These are phyloP conservation scores for Licmophora abbreviata DNA, from an alignment of 108 stramenopile species.

Conservation along the genomic window DNA sequence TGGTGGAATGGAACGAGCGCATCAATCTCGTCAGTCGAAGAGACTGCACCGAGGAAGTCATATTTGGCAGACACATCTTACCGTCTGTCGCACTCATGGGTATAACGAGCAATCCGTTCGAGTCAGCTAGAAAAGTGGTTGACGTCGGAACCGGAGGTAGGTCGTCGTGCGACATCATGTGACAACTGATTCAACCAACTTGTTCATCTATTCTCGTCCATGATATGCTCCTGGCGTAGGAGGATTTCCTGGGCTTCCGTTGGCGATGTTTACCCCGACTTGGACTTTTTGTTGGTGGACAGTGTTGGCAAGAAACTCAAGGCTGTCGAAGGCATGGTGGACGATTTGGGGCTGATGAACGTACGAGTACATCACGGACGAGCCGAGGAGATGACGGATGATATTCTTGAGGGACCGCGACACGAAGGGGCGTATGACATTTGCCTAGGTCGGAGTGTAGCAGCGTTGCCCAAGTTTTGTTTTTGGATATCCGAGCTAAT, in stretches of 20 bases:
- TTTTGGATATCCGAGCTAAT: conserved; percentile 66
- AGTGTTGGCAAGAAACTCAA: conserved; percentile 72
- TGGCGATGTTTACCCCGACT: conserved; percentile 62
- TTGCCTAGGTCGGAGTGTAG: conserved; percentile 65
- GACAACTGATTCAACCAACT: no score
- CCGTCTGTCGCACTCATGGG: conserved; percentile 62
- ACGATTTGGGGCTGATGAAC: conserved; percentile 51
- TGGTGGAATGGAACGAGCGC: conserved; percentile 73
- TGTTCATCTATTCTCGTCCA: not conserved
- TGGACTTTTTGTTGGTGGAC: conserved; percentile 71
- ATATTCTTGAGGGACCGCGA: conserved; percentile 3
- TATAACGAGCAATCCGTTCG: conserved; percentile 5
- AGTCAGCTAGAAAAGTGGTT: conserved; percentile 20
- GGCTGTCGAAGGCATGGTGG: conserved; percentile 71
- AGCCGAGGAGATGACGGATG: conserved; percentile 42
- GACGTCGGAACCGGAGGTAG: conserved; percentile 74
- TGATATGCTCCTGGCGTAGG: conserved; percentile 30
- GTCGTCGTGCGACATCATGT: no score
- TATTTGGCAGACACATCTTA: conserved; percentile 73
- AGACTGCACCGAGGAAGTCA: conserved; percentile 50
- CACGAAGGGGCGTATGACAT: conserved; percentile 44
- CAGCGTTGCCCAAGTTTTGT: conserved; percentile 65
- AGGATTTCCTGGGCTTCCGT: conserved; percentile 88
- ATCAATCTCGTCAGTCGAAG: conserved; percentile 78
- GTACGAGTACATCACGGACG: conserved; percentile 68